Base-by-base conservation (phyloP, 352 stramenopile genomes). In the Pythium volutum region DNA sequence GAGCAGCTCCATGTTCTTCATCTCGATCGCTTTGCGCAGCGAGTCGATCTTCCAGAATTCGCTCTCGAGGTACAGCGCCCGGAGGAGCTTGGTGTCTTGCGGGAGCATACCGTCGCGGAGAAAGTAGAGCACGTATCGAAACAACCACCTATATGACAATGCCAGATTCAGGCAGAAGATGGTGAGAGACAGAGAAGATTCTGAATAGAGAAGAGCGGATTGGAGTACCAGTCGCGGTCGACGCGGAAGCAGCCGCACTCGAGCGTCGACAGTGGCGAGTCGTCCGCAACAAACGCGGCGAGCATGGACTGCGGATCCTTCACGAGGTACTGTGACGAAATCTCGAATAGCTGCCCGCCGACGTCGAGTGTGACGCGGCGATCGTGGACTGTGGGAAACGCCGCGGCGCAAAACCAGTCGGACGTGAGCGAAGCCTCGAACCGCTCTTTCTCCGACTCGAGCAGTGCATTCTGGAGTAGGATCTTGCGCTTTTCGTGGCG, bases 41-140 rank as follows among this genome's bases (percentile, higher is more conserved):
- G 85, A 87, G 45, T 87, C 77, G 22, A 95, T 76, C 51, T 84
- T 88, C 83, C 81, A 95, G 68, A 91, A 95, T 49, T 91, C 84
- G 61, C 78, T 85, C 64, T 93, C 83, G 4, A 87, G 66, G 55
- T 95, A 95, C 58, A 91, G 66, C 31, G 74, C 74, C 1, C 76
- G 74, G 39, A 93, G 67, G 0, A 93, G 53, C 55, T 87, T 89
- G 29, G 77, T 68, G 56, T 92, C 81, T 8, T 75, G 75, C 2
- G 79, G 81, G 18, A 95, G 64, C 18, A 90, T 55, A 0, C 82
- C 82, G 52, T 95, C 85, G n/a, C 83, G 79, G 3, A 93, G 70
- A 59, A 93, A 92, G 9, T 80, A 68, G n/a, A 95, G 72, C 55
- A 91, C 70, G 38, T 91, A 81, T 9, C 85, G 79, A 52, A 93